Conservation (phyloP, 768 basidiomycete species). For the Mycena olivaceomarginata region DNA sequence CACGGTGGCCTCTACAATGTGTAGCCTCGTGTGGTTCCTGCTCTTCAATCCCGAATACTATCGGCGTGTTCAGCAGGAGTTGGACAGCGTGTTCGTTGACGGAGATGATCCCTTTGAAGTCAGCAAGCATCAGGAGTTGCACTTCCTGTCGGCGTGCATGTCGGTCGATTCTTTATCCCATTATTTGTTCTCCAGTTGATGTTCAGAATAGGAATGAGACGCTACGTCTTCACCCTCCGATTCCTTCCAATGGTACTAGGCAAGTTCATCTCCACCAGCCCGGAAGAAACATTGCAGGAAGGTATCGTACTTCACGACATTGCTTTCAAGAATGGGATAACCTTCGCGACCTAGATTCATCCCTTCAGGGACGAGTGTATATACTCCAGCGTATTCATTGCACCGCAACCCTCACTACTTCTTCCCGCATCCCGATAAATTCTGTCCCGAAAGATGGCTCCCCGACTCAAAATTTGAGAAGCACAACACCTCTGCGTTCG, state of each 20-base stretch:
- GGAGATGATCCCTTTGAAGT: conserved; percentile 50
- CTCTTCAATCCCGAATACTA: conserved; percentile 52
- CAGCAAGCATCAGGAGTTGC: neutral
- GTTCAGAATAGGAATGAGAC: conserved; percentile 64
- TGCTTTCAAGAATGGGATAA: neutral
- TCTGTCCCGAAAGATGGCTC: conserved; percentile 65
- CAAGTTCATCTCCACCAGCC: conserved; percentile 42
- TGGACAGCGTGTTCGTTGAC: conserved; percentile 50
- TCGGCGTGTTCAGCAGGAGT: conserved; percentile 51
- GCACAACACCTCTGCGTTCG: conserved; percentile 57
- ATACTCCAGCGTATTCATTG: conserved; percentile 64
- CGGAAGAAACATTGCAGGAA: conserved; percentile 13
- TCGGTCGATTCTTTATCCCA: conserved; percentile 43
- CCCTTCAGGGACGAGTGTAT: conserved; percentile 65
- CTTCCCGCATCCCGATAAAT: conserved; percentile 64
- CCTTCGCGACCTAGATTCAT: conserved; percentile 56
- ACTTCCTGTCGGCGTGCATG: conserved; percentile 54
- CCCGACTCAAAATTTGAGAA: conserved; percentile 36
- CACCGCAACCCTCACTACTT: conserved; percentile 71
- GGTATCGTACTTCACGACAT: neutral
- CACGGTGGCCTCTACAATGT: conserved; percentile 51
- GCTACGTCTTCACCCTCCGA: conserved; percentile 68
- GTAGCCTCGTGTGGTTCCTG: conserved; percentile 57
- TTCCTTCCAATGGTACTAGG: conserved; percentile 63
- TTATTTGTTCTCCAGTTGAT: neutral